These are phyloP conservation scores for Leccinum subatratum DNA, from an alignment of 1,284 basidiomycete genomes.

Conservation along the genomic window DNA sequence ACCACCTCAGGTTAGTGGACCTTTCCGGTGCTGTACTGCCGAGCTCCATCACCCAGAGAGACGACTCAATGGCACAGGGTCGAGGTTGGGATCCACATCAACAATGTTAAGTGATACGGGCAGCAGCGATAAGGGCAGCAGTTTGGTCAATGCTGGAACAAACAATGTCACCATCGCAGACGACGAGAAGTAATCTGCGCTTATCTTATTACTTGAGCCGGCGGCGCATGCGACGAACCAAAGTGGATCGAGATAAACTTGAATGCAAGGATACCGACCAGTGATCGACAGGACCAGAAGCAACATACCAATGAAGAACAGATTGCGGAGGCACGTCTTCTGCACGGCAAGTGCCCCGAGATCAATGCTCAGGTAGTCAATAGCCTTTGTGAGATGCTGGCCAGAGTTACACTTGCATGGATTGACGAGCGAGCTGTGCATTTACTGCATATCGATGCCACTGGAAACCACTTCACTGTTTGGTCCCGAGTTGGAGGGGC, in stretches of 20 bases:
- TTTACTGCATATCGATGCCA: constrained; percentile 35
- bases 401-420: constrained; percentile 35
- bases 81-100: constrained; percentile 86
- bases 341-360: neutral
- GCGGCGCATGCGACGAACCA: neutral
- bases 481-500: too few species aligned
- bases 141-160: constrained; percentile 92
- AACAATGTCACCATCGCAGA: constrained; percentile 99
- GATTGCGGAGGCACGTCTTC: neutral
- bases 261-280: neutral
- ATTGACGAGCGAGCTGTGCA: neutral
- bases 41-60: constrained; percentile 95
- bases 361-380: constrained; percentile 47
- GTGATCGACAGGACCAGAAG: neutral
- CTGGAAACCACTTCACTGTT: constrained; percentile 48
- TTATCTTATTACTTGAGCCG: constrained; percentile 11
- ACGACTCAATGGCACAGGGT: constrained; percentile 94
- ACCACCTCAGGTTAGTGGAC: too few species aligned
- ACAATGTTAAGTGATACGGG: constrained; percentile 93
- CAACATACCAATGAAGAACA: neutral
- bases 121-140: too few species aligned
- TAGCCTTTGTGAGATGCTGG: constrained; percentile 35
- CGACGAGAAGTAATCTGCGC: constrained; percentile 85
- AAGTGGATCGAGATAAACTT: neutral
- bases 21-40: too few species aligned